Percentiles rank a stretch among this genome's conserved stretches.
Conservation (phyloP, 176 grass and related monocot species). For the Poa annua region DNA sequence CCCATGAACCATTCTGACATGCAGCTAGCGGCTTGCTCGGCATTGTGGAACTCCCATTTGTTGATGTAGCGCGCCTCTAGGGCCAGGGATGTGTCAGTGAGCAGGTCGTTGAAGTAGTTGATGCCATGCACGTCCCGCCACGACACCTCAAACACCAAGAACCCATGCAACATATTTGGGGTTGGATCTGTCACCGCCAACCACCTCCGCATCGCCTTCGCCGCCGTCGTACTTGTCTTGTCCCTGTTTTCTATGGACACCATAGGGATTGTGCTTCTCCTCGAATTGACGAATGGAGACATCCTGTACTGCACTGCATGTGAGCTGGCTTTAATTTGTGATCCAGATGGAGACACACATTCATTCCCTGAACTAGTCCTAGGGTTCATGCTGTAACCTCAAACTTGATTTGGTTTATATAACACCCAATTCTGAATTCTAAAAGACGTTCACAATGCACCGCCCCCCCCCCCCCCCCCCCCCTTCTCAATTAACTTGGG, state of each 20-base stretch:
- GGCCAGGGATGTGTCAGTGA: conserved; percentile 78
- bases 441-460: too few relatives aligned
- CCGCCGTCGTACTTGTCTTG: neutral
- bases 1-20: conserved; percentile 60
- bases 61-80: conserved; percentile 86
- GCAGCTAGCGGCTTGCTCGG: conserved; percentile 70
- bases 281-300: conserved; percentile 82
- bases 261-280: neutral
- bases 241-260: neutral
- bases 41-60: conserved; percentile 88
- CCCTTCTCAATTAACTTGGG: too few relatives aligned
- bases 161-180: conserved; percentile 64
- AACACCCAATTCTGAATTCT: too few relatives aligned
- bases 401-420: too few relatives aligned
- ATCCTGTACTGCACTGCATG: conserved; percentile 67
- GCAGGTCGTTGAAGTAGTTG: conserved; percentile 93
- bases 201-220: conserved; percentile 46
- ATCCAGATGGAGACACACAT: neutral
- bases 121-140: conserved; percentile 90
- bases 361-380: neutral
- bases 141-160: conserved; percentile 88
- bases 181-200: conserved; percentile 56
- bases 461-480: too few relatives aligned
- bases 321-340: neutral
- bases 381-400: too few relatives aligned